Base-by-base conservation (phyloP, 495 filamentous ascomycete species). In the Neurospora discreta region DNA sequence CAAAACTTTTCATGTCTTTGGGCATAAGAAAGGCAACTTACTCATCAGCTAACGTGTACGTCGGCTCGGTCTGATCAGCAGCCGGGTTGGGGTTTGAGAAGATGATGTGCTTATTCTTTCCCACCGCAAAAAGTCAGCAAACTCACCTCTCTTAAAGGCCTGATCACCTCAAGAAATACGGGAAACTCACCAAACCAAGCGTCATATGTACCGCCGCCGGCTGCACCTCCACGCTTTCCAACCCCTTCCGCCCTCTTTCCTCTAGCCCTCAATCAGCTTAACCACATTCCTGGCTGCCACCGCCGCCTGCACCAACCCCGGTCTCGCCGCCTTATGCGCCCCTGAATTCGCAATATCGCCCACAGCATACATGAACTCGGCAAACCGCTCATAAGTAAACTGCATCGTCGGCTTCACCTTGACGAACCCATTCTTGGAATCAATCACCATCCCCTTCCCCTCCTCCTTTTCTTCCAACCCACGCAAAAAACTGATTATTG, bases 321-420 rank as follows among this genome's bases (percentile, higher is more conserved):
- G 85, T 39, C 85, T 77, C 1, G 86, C 87, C 15, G 86, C 87
- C 73, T 87, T 89, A 68, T 85, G 77, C 3, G 85, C 83, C 4
- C 84, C 84, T 0, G 87, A 86, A 41, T 88, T 85, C 23, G 88
- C 87, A 39, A 90, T 85, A 75, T 90, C 89, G 3, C 89, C 89
- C 11, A 89, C 81, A 0, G 87, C 88, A 70, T 86, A 90, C 4
- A 90, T 72, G 20, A 58, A 58, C 33, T 78, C 60, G 39, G 72
- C 33, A 69, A 71, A 70, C 23, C 79, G 43, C 10, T 73, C 71
- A 74, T 86, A 82, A 0, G 74, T 60, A 39, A 90, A 81, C 72
- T 89, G 89, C 78, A 90, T 80, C 0, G 87, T 90, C 5, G 82
- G 81, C 20, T 78, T 77, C 39, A 89, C 83, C 11, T 81, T 82